Base-by-base conservation (phyloP, 2,329 filamentous ascomycete species). In the Tolypocladium album region DNA sequence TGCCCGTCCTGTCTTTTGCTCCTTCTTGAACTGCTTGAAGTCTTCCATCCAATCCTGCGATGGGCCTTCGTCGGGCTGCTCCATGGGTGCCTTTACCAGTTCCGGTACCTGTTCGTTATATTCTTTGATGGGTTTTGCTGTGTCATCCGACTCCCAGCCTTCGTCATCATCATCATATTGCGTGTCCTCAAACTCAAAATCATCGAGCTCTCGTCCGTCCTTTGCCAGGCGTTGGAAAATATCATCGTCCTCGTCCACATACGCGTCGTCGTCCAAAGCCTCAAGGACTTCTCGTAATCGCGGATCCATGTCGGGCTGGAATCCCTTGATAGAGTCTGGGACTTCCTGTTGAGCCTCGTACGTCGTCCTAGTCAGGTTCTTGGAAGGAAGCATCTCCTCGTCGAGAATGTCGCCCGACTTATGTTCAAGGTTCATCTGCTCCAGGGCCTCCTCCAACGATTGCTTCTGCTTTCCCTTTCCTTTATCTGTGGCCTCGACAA, bases 241-340 rank as follows among this genome's bases (percentile, higher is more conserved):
- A n/a, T 94, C 90, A 22, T 94, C 90, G 42, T 93, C 84, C 27
- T 92, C 85, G 8, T 89, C 93, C 2, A 99, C 92, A 70, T 91
- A 99, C 2, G 89, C 93, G 31, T 99, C 94, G 69, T 99, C 94
- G 56, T 99, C 94, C 38, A 99, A 77, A 13, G 94, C 94, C 74
- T 97, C 92, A 31, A 99, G 76, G 6, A 92, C 92, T 73, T 99
- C 94, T 55, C 94, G 84, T 66, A 99, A 73, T 45, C 93, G 82
- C 2, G 92, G 92, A 69, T 99, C 95, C 94, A 99, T 97, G 70
- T 97, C 92, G 8, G 95, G 94, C 74, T 99, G 89, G 73, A 99
- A 96, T 0, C 94, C 94, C 3, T 89, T 88, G 68, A 99, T 89
- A 9, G 86, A 87, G 75, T 99, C 94, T 0, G 94, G 94, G 1